phyloP scores from a whole-genome alignment of 176 grass and related monocot species.

The Cenchrus americanus region DNA sequence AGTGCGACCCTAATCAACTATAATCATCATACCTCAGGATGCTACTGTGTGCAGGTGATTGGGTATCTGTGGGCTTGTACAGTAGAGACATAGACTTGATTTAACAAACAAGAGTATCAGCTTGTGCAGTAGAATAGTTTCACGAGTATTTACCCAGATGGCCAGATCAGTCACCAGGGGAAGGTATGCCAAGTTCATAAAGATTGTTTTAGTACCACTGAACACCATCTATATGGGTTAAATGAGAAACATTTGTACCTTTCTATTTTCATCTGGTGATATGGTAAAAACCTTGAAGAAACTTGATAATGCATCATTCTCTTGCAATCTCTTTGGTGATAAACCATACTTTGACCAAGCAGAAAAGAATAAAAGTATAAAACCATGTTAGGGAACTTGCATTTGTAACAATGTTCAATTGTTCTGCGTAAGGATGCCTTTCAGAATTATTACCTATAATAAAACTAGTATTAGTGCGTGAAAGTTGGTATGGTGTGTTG shows the following conservation, averaged over 20 bases:
- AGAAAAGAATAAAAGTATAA: slow-evolving; percentile 33
- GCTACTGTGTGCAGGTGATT: slow-evolving; percentile 82
- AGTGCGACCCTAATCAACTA: not conserved
- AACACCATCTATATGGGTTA: too few species aligned
- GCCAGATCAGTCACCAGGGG: not conserved
- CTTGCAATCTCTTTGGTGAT: slow-evolving; percentile 58
- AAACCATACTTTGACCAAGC: slow-evolving; percentile 69
- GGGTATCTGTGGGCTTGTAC: slow-evolving; percentile 80
- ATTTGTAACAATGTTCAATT: slow-evolving; percentile 3
- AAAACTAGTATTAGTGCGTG: not conserved
- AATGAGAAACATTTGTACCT: slow-evolving; percentile 49
- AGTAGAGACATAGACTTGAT: slow-evolving; percentile 78
- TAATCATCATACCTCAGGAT: slow-evolving; percentile 72
- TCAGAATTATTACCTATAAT: not conserved
- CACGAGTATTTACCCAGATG: not conserved
- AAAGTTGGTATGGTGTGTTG: not conserved
- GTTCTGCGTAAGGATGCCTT: not conserved
- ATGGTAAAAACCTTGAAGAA: slow-evolving; percentile 87
- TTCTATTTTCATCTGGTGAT: slow-evolving; percentile 65
- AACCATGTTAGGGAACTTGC: slow-evolving; percentile 35
- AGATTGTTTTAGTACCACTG: too few species aligned
- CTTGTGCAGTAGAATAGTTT: slow-evolving; percentile 13
- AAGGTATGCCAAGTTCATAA: not conserved
- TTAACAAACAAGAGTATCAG: slow-evolving; percentile 19
- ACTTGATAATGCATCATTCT: slow-evolving; percentile 64